Evolutionary conservation across 306 rosid genomes (phyloP).

Genomic region (Cicer pinnatifidum): DNA sequence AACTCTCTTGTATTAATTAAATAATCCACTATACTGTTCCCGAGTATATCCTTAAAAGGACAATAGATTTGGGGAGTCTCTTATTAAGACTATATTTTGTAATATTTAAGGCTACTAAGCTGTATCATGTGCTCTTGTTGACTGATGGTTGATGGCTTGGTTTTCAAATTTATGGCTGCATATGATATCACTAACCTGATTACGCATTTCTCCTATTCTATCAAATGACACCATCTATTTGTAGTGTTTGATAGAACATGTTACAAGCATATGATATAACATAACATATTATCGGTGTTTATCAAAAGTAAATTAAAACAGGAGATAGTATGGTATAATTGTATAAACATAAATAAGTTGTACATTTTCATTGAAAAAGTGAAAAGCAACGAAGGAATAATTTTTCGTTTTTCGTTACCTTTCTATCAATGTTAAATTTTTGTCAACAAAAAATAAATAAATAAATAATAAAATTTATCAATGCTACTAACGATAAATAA

Average conservation of each 20-base stretch:
- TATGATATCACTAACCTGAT: neutral
- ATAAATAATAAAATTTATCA: too few relatives aligned
- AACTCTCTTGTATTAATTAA: constrained; percentile 13
- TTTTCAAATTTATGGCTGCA: constrained; percentile 18
- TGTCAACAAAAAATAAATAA: too few relatives aligned
- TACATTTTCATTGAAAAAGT: neutral
- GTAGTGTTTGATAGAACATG: neutral
- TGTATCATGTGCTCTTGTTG: constrained; percentile 12
- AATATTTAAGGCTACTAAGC: constrained; percentile 1
- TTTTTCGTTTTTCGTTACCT: too few relatives aligned
- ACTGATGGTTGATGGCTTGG: constrained; percentile 1
- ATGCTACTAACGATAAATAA: too few relatives aligned
- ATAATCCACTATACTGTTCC: neutral
- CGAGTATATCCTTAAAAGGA: neutral
- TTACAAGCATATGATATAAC: neutral
- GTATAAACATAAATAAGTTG: too few relatives aligned
- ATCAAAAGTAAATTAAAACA: neutral
- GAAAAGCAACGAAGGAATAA: too few relatives aligned
- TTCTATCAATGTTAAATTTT: too few relatives aligned
- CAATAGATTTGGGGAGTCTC: constrained; percentile 12
- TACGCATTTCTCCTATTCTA: neutral
- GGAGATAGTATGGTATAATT: neutral
- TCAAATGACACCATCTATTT: neutral
- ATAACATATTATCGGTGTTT: neutral
- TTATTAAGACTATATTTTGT: neutral